A percentile compares a stretch with the other conserved stretches of the same genome.
phyloP scores from a whole-genome alignment of 1,139 yeast species.

The Taiozyma onychis region DNA sequence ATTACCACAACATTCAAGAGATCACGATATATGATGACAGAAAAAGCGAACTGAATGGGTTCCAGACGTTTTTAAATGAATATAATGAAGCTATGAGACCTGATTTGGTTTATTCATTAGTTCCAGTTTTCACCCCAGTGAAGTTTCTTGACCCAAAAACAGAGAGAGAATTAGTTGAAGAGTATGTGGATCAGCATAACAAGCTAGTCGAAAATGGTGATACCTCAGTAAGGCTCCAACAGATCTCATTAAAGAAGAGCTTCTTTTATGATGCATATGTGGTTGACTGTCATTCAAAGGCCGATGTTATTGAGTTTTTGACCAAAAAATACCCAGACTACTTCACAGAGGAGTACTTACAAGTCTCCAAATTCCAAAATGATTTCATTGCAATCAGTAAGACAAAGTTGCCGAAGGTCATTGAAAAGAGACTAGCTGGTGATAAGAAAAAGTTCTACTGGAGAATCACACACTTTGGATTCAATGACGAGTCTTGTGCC shows the following conservation, averaged over 20 bases:
- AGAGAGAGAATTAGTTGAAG: constrained; percentile 27
- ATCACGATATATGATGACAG: constrained; percentile 39
- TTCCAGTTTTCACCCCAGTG: constrained; percentile 25
- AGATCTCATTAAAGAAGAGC: constrained; percentile 21
- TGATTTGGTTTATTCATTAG: constrained; percentile 21
- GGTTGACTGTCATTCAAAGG: constrained; percentile 20
- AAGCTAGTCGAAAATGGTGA: constrained; percentile 15
- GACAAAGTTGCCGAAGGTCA: constrained; percentile 11
- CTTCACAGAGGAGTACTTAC: constrained; percentile 12
- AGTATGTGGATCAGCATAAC: constrained; percentile 28
- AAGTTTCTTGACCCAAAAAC: constrained; percentile 26
- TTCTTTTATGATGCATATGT: constrained; percentile 23
- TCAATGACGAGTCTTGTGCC: constrained; percentile 20
- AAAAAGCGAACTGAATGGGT: constrained; percentile 30
- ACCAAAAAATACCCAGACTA: constrained; percentile 13
- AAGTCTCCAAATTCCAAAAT: constrained; percentile 13
- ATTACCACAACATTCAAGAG: constrained; percentile 26
- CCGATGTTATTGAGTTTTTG: constrained; percentile 13
- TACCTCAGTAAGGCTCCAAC: constrained; percentile 10
- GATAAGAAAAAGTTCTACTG: constrained; percentile 14
- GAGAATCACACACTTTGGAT: constrained; percentile 25
- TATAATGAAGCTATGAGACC: constrained; percentile 23
- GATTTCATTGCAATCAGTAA: constrained; percentile 19
- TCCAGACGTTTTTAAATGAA: constrained; percentile 28
- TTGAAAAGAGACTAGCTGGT: constrained; percentile 1